Evolutionary conservation across 352 stramenopile species (phyloP).

Genomic region (Phytophthora ohioensis): DNA sequence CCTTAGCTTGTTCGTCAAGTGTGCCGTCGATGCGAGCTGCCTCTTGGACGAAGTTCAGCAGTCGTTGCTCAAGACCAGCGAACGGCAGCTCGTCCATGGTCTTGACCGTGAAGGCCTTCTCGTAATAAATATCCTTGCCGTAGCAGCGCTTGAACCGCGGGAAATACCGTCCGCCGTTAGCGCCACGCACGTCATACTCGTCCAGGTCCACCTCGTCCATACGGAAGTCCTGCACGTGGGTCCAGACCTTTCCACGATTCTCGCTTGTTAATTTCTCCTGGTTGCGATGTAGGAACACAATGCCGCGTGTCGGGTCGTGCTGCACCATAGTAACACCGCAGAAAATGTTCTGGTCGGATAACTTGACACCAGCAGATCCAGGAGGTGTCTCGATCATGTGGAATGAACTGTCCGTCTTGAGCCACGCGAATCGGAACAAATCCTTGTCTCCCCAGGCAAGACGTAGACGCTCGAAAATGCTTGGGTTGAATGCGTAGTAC

Average conservation of each 20-base stretch:
- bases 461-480: conserved; percentile 52
- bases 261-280: conserved; percentile 57
- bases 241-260: conserved; percentile 53
- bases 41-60: conserved; percentile 55
- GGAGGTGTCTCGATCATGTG: conserved; percentile 67
- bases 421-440: conserved; percentile 80
- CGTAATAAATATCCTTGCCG: conserved; percentile 77
- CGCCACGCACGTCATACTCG: conserved; percentile 66
- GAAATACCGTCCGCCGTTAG: conserved; percentile 65
- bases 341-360: conserved; percentile 59
- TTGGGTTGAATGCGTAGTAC: conserved; percentile 64
- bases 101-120: conserved; percentile 59
- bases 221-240: conserved; percentile 62
- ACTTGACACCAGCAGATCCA: conserved; percentile 53
- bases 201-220: conserved; percentile 41
- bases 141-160: conserved; percentile 67
- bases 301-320: conserved; percentile 52
- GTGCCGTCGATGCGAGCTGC: conserved; percentile 44
- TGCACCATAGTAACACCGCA: conserved; percentile 80
- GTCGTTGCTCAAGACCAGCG: conserved; percentile 45
- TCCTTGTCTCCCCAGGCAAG: conserved; percentile 86
- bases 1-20: conserved; percentile 19
- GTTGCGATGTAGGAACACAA: conserved; percentile 76
- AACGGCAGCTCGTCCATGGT: conserved; percentile 54
- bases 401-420: conserved; percentile 70